A percentile compares a stretch with the other conserved stretches of the same genome.
Conservation (phyloP, 768 basidiomycete species). For the Suillus cothurnatus region DNA sequence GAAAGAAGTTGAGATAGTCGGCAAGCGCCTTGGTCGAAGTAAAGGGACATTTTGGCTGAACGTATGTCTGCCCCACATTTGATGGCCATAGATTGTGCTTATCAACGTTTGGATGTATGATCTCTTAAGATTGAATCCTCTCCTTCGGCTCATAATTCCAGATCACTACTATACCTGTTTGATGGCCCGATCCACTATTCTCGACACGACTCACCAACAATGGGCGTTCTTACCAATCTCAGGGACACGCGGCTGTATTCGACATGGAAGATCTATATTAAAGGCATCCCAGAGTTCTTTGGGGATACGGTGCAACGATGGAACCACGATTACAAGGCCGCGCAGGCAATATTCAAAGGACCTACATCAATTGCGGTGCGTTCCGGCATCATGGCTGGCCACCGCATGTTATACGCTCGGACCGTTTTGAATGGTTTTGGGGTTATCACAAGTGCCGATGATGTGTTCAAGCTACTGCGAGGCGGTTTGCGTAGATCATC, state of each 20-base stretch:
- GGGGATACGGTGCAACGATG: slow-evolving; percentile 62
- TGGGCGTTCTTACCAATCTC: slow-evolving; percentile 64
- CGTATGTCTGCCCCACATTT: slow-evolving; percentile 38
- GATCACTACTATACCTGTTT: slow-evolving; percentile 59
- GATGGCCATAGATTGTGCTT: background rate
- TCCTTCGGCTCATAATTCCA: slow-evolving; percentile 45
- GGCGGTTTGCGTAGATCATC: slow-evolving; percentile 35
- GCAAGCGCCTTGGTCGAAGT: slow-evolving; percentile 46
- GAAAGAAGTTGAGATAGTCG: slow-evolving; percentile 66
- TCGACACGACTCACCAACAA: slow-evolving; percentile 68
- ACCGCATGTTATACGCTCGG: slow-evolving; percentile 74
- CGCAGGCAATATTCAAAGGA: slow-evolving; percentile 69
- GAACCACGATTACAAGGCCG: slow-evolving; percentile 69
- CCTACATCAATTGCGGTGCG: slow-evolving; percentile 65
- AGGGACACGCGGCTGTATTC: slow-evolving; percentile 68
- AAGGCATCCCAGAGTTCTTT: slow-evolving; percentile 60
- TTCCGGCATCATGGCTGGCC: slow-evolving; percentile 69
- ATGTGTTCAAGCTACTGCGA: slow-evolving; percentile 54
- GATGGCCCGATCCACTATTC: slow-evolving; percentile 76
- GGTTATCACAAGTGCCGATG: slow-evolving; percentile 49
- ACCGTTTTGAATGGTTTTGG: slow-evolving; percentile 65
- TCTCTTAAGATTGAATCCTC: slow-evolving; percentile 53
- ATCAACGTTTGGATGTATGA: slow-evolving; percentile 8
- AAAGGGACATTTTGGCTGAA: slow-evolving; percentile 73
- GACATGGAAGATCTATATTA: slow-evolving; percentile 77